Conservation (phyloP, 176 grass and related monocot species). For the Eragrostis nindensis region DNA sequence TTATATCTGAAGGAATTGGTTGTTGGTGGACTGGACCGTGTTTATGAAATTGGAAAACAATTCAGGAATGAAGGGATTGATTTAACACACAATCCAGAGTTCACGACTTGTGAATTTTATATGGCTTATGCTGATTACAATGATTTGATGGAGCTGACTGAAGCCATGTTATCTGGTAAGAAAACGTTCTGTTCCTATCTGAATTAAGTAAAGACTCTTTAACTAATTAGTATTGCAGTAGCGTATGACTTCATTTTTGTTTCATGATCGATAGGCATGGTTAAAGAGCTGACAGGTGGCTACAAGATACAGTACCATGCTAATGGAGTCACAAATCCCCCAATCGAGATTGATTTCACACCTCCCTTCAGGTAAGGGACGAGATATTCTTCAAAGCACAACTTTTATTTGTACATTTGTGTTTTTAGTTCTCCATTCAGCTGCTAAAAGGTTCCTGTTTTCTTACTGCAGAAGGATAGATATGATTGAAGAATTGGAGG, state of each 20-base stretch:
- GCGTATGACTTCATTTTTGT: not conserved
- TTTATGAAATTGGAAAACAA: constrained; percentile 99
- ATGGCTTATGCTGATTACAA: constrained; percentile 99
- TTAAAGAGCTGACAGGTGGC: constrained; percentile 85
- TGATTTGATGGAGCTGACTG: constrained; percentile 83
- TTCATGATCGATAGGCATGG: constrained; percentile 65
- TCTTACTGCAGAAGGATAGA: constrained; percentile 74
- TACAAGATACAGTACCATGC: constrained; percentile 95
- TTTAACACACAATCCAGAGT: constrained; percentile 99
- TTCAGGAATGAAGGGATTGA: constrained; percentile 99
- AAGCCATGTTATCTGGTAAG: constrained; percentile 85
- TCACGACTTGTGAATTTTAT: constrained; percentile 97
- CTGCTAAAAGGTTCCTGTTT: constrained; percentile 11
- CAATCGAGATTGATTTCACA: constrained; percentile 96
- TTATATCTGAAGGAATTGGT: constrained; percentile 96
- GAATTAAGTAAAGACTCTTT: not conserved
- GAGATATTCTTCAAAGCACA: not conserved
- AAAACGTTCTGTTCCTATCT: not conserved
- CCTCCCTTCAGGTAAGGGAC: constrained; percentile 76
- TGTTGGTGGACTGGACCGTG: constrained; percentile 89
- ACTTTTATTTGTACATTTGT: constrained; percentile 7
- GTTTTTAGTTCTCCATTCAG: not conserved
- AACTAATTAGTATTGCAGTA: not conserved
- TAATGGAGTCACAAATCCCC: constrained; percentile 76
- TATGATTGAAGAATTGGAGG: constrained; percentile 88